Conservation (phyloP, 805 yeast genomes). For the Candida ficus region DNA sequence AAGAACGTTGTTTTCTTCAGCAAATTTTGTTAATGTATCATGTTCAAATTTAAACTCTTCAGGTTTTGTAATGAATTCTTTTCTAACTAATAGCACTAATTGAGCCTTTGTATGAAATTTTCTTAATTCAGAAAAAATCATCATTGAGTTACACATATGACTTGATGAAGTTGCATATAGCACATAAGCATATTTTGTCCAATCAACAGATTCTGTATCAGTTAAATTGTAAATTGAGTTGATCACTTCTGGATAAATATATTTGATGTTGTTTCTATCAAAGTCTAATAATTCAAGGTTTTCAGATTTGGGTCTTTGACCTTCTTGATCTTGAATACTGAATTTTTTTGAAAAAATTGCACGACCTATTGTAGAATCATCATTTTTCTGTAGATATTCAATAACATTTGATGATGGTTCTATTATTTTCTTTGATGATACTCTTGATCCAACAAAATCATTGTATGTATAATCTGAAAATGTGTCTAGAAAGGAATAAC, state of each 20-base stretch:
- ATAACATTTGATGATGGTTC: no score
- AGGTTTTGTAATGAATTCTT: conserved; percentile 23
- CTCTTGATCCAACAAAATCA: no score
- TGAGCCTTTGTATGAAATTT: conserved; percentile 38
- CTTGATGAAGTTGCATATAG: conserved; percentile 52
- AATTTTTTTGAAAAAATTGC: no score
- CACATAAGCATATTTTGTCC: conserved; percentile 49
- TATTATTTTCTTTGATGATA: no score
- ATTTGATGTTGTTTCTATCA: conserved; percentile 20
- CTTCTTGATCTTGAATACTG: no score
- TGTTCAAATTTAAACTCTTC: conserved; percentile 10
- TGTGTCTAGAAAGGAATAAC: no score
- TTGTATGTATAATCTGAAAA: no score
- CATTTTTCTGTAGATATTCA: no score
- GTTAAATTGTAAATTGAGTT: conserved; percentile 13
- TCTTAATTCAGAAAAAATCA: conserved; percentile 39
- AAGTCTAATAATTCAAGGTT: conserved; percentile 12
- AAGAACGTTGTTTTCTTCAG: conserved; percentile 10
- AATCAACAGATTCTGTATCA: conserved; percentile 26
- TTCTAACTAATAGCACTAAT: conserved; percentile 39
- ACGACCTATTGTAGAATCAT: no score
- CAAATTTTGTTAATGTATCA: conserved; percentile 8
- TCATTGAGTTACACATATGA: conserved; percentile 47
- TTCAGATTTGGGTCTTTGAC: no score
- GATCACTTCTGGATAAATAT: conserved; percentile 22